Base-by-base conservation (phyloP, 805 yeast genomes). In the Monosporozyma yasuniensis region DNA sequence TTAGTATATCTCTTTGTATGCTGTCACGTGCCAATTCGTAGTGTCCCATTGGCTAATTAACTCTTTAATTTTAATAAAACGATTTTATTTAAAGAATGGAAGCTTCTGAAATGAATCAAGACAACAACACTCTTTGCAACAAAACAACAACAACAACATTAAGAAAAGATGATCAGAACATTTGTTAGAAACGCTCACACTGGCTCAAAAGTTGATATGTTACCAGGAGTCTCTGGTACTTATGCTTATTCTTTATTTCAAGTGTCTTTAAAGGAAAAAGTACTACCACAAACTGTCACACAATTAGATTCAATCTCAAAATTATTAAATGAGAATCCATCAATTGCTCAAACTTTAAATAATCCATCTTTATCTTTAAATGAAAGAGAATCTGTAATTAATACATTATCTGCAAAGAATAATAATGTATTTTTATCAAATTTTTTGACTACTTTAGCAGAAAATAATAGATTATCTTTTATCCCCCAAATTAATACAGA, bases 231-330 rank as follows among this genome's bases (percentile, higher is more conserved):
- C 60, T 97, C 90, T 60, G 99, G 98, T 67, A 89, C 98, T 57
- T 91, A 91, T 72, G 99, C 98, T 60, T 79, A 88, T 51, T 96
- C 99, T 46, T 79, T 93, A 62, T 91, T 83, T 80, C 76, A 90
- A 49, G 97, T 98, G 21, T 84, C 98, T 50, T 25, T 38, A 18
- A 16, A 37, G 23, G 41, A 37, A 28, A 39, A 47, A 32, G 25
- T 16, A 3, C 12, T 19, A 6, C 23, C 38, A 23, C 22, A 30
- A 34, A 22, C 39, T 4, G 23, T 19, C 4, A 12, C 28, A 7
- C 41, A 30, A 16, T 9, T 37, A 37, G 41, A 19, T 14, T 8
- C 21, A 7, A 30, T 27, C 46, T 43, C 46, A n/a, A 43, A 27
- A 2, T 18, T 30, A n/a, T 23, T 43, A 12, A 43, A 9, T 9